These are phyloP conservation scores for Malbranchea cinnamomea DNA, from an alignment of 2,329 filamentous ascomycete species.

Conservation along the genomic window DNA sequence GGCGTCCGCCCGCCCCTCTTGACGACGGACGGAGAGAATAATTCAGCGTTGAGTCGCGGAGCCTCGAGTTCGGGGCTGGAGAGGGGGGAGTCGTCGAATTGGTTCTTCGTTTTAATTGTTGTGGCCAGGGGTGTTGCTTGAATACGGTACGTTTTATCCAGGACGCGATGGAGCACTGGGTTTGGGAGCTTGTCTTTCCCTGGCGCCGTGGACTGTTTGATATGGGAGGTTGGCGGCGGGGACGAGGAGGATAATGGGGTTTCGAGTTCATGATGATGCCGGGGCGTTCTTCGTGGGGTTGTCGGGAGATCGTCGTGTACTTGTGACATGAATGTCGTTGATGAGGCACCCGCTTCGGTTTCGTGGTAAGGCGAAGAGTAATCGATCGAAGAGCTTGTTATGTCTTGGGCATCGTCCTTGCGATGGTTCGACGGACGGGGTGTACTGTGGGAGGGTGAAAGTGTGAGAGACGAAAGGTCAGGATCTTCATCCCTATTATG, in stretches of 20 bases:
- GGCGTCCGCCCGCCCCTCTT: constrained; percentile 14
- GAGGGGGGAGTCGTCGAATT: constrained; percentile 37
- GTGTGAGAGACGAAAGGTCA: constrained; percentile 27
- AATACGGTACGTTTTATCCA: constrained; percentile 89
- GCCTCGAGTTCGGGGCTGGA: constrained; percentile 66
- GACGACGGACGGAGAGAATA: constrained; percentile 60
- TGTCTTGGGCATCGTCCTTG: constrained; percentile 22
- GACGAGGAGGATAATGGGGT: constrained; percentile 43
- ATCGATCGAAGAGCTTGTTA: constrained; percentile 29
- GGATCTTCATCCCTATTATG: constrained; percentile 28
- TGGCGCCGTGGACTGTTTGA: constrained; percentile 25
- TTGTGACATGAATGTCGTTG: constrained; percentile 18
- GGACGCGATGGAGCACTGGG: constrained; percentile 73
- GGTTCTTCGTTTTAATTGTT: constrained; percentile 16
- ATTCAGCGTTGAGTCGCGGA: constrained; percentile 69
- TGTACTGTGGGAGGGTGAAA: constrained; percentile 33
- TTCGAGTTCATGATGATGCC: constrained; percentile 30
- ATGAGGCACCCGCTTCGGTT: constrained; percentile 35
- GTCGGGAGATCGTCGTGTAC: constrained; percentile 18
- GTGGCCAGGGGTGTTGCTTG: constrained; percentile 67
- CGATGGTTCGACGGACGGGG: constrained; percentile 24
- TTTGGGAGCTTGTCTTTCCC: constrained; percentile 37
- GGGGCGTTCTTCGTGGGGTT: constrained; percentile 20
- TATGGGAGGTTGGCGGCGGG: constrained; percentile 36
- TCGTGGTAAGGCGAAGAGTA: constrained; percentile 69